These are phyloP conservation scores for Monosporascus sp. DNA, from an alignment of 2,329 filamentous ascomycete genomes.

Conservation along the genomic window DNA sequence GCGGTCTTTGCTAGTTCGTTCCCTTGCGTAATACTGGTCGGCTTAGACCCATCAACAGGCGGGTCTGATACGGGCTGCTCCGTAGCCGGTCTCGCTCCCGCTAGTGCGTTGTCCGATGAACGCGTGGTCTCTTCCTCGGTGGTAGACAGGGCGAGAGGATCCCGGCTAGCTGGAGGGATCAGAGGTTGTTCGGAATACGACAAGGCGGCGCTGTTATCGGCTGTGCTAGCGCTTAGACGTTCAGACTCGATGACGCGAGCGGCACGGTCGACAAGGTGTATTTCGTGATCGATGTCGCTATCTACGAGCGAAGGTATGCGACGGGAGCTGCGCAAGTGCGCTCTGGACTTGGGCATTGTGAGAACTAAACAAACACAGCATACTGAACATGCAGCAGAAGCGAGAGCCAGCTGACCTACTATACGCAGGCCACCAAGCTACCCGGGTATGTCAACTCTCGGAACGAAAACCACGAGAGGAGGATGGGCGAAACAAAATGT, in stretches of 20 bases:
- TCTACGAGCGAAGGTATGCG: constrained; percentile 51
- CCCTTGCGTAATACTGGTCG: neutral
- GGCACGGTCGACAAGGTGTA: constrained; percentile 58
- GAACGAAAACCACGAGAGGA: neutral
- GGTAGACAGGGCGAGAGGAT: constrained; percentile 13
- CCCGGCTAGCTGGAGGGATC: constrained; percentile 15
- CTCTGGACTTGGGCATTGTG: constrained; percentile 34
- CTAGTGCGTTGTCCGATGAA: constrained; percentile 5
- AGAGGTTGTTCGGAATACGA: constrained; percentile 16
- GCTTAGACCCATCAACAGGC: constrained; percentile 1
- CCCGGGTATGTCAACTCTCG: no score
- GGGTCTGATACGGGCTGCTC: constrained; percentile 5
- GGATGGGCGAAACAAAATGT: neutral
- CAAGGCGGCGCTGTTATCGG: constrained; percentile 7
- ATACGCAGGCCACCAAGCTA: neutral
- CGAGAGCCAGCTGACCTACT: neutral
- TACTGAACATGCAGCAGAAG: constrained; percentile 13
- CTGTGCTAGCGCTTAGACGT: constrained; percentile 10
- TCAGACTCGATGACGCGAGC: constrained; percentile 9
- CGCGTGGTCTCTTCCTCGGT: constrained; percentile 2
- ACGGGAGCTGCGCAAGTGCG: constrained; percentile 43
- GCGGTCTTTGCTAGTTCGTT: constrained; percentile 1
- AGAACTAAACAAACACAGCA: constrained; percentile 13
- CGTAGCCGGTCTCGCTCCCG: constrained; percentile 12
- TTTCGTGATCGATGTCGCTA: constrained; percentile 65